These are phyloP conservation scores for Circinella umbellata DNA, from an alignment of 371 early-diverging fungal genomes.

Conservation along the genomic window DNA sequence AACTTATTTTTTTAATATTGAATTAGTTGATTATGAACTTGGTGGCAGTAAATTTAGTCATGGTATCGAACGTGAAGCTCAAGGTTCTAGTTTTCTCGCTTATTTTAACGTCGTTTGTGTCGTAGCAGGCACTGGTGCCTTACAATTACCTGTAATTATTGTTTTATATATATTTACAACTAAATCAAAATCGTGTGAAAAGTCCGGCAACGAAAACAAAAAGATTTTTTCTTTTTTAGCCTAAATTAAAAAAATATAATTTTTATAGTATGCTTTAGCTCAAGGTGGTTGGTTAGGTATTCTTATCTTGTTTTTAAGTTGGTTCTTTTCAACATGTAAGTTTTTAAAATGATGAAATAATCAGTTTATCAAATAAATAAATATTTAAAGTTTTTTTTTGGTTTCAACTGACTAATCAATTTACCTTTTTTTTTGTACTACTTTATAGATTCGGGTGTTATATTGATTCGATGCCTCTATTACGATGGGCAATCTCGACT, in stretches of 20 bases:
- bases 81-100: conserved; percentile 44
- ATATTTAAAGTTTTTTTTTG: neutral
- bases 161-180: neutral
- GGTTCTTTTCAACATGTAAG: conserved; percentile 50
- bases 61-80: conserved; percentile 38
- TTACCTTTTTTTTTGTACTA: neutral
- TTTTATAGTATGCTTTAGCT: conserved; percentile 58
- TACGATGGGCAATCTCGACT: conserved; percentile 42
- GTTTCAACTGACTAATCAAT: too few species aligned
- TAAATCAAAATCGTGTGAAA: neutral
- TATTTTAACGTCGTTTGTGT: conserved; percentile 73
- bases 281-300: conserved; percentile 82
- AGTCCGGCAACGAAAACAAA: neutral
- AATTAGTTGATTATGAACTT: conserved; percentile 7
- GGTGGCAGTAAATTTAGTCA: conserved; percentile 26
- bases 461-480: conserved; percentile 32
- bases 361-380: neutral
- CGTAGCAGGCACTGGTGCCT: conserved; percentile 80
- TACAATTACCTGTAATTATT: conserved; percentile 69
- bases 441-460: conserved; percentile 22
- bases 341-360: neutral
- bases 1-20: neutral
- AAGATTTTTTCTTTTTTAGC: too few species aligned
- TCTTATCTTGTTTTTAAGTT: conserved; percentile 42
- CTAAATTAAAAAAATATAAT: neutral